Percentiles rank a stretch among this genome's conserved stretches.
These are phyloP conservation scores for Stagonosporopsis chrysanthemi DNA, from an alignment of 2,329 filamentous ascomycete genomes.

Conservation along the genomic window DNA sequence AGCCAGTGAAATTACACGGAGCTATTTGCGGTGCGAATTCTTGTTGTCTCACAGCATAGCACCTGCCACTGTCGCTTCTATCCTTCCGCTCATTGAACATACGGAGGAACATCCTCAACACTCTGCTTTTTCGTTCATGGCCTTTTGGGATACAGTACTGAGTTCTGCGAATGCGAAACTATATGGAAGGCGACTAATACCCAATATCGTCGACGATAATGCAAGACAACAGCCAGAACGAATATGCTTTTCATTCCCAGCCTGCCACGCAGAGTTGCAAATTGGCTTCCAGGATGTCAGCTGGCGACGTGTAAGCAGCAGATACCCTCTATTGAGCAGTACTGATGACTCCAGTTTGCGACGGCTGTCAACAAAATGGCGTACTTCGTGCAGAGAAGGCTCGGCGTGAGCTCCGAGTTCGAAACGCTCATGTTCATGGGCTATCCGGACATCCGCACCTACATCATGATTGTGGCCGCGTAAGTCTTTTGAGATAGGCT, in stretches of 20 bases:
- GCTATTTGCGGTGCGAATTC: background rate
- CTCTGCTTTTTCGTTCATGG: conserved; percentile 25
- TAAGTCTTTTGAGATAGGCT: conserved; percentile 17
- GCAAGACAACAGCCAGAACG: conserved; percentile 27
- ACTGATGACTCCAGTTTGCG: conserved; percentile 29
- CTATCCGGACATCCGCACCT: conserved; percentile 49
- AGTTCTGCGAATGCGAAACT: conserved; percentile 22
- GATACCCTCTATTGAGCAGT: conserved; percentile 26
- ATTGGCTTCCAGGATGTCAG: conserved; percentile 44
- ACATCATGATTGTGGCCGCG: conserved; percentile 50
- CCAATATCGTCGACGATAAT: conserved; percentile 52
- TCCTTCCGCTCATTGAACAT: conserved; percentile 10
- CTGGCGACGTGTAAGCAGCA: conserved; percentile 40
- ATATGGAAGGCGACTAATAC: conserved; percentile 35
- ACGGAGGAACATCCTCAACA: background rate
- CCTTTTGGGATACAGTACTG: conserved; percentile 42
- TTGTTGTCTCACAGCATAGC: background rate
- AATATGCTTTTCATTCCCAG: conserved; percentile 35
- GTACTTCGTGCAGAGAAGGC: conserved; percentile 40
- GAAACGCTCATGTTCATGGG: conserved; percentile 41
- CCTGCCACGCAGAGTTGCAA: conserved; percentile 19
- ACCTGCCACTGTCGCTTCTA: conserved; percentile 6
- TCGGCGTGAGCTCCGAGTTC: conserved; percentile 40
- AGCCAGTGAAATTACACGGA: conserved; percentile 12
- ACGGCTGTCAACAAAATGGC: conserved; percentile 45